These are phyloP conservation scores for Globisporangium acanthophoron DNA, from an alignment of 352 stramenopile species.

Conservation along the genomic window DNA sequence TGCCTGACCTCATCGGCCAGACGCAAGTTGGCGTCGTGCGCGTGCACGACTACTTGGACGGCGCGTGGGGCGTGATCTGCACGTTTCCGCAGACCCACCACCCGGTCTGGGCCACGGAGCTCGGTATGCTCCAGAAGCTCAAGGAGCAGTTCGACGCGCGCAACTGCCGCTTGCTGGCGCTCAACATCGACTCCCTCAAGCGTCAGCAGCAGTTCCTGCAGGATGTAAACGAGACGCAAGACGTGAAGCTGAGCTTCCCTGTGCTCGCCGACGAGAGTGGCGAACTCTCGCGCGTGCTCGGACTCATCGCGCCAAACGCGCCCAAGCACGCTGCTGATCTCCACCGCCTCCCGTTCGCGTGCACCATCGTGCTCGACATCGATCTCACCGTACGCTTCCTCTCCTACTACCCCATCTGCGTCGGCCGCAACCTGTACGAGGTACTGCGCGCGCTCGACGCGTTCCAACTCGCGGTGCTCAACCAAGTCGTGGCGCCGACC, in stretches of 20 bases:
- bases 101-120: constrained; percentile 72
- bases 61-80: constrained; percentile 58
- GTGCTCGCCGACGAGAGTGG: constrained; percentile 61
- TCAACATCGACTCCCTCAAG: constrained; percentile 36
- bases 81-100: constrained; percentile 70
- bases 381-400: constrained; percentile 65
- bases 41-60: constrained; percentile 69
- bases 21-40: constrained; percentile 68
- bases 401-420: constrained; percentile 55
- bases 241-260: constrained; percentile 70
- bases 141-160: constrained; percentile 74
- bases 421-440: constrained; percentile 82
- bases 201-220: constrained; percentile 49
- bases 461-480: constrained; percentile 63
- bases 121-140: constrained; percentile 78
- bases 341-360: constrained; percentile 55
- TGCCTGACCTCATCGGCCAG: constrained; percentile 64
- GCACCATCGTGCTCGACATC: constrained; percentile 65
- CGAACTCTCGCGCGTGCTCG: constrained; percentile 55
- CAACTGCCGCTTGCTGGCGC: constrained; percentile 54
- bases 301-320: constrained; percentile 35
- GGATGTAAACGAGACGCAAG: constrained; percentile 79
- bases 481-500: constrained; percentile 72
- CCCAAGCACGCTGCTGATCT: constrained; percentile 46
- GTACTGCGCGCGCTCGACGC: constrained; percentile 65